Percentiles rank a stretch among this genome's conserved stretches.
phyloP scores from a whole-genome alignment of 2,329 filamentous ascomycete species.

The Aspergillus sp. region DNA sequence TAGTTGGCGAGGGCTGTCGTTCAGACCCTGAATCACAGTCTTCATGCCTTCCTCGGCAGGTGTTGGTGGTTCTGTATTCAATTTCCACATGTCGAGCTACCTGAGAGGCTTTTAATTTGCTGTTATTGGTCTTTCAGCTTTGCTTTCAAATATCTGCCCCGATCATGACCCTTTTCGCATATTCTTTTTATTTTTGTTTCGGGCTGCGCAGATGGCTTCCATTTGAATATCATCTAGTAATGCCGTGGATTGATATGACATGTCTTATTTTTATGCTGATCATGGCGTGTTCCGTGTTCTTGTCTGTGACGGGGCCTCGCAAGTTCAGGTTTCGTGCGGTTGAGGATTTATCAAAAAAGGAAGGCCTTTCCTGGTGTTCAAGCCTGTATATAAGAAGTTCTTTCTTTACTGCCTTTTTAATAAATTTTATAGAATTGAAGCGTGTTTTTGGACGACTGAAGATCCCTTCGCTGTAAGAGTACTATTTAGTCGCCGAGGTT shows the following conservation, averaged over 20 bases:
- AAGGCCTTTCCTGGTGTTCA: conserved; percentile 7
- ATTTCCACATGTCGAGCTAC: conserved; percentile 9
- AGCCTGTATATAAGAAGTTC: conserved; percentile 25
- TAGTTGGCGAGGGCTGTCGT: conserved; percentile 17
- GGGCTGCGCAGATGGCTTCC: conserved; percentile 8
- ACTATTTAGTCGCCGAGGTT: neutral
- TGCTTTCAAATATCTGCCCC: conserved; percentile 3
- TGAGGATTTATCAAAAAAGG: conserved; percentile 2
- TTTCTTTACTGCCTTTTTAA: conserved; percentile 23
- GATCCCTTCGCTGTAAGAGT: neutral
- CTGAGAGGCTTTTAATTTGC: neutral
- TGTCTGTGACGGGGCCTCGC: neutral
- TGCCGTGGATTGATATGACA: conserved; percentile 13
- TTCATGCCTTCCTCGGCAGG: conserved; percentile 21
- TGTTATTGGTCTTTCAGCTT: neutral
- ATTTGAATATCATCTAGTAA: conserved; percentile 26
- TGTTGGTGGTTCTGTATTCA: conserved; percentile 29
- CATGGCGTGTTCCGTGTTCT: neutral
- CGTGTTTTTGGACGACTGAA: conserved; percentile 9
- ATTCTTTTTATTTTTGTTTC: neutral
- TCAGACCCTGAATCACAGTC: conserved; percentile 16
- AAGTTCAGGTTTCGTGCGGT: neutral
- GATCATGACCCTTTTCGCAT: neutral
- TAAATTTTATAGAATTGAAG: conserved; percentile 21
- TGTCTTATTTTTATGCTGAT: neutral